These are phyloP conservation scores for Globomyces pollinis-pini DNA, from an alignment of 192 early-diverging fungal species.

Conservation along the genomic window DNA sequence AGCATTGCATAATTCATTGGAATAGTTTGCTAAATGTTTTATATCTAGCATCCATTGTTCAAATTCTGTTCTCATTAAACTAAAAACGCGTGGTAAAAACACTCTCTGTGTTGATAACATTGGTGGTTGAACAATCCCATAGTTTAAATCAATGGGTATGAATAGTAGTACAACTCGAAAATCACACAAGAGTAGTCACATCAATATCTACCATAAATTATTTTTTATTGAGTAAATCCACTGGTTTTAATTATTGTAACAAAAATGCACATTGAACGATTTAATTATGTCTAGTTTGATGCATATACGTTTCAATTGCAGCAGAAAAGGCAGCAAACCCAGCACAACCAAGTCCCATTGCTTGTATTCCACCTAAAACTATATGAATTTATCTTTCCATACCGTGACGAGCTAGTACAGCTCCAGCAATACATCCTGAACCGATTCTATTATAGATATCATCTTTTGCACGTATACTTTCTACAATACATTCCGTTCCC, in stretches of 20 bases:
- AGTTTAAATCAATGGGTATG: neutral
- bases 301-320: conserved; percentile 87
- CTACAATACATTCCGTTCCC: conserved; percentile 94
- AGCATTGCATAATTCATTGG: no score
- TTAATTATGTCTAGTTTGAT: conserved; percentile 24
- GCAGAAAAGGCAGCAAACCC: conserved; percentile 93
- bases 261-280: neutral
- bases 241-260: neutral
- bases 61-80: no score
- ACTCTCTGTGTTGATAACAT: neutral
- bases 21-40: no score
- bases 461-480: conserved; percentile 82
- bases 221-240: neutral
- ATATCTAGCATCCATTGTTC: no score
- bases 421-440: conserved; percentile 91
- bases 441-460: conserved; percentile 85
- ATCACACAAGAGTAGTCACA: no score
- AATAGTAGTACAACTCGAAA: no score
- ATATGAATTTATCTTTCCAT: neutral
- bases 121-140: neutral
- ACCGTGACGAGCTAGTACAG: conserved; percentile 63
- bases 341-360: conserved; percentile 60
- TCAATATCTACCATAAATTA: no score
- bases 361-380: conserved; percentile 8
- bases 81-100: no score